These are phyloP conservation scores for Coprinellus aureogranulatus DNA, from an alignment of 768 basidiomycete species.

Conservation along the genomic window DNA sequence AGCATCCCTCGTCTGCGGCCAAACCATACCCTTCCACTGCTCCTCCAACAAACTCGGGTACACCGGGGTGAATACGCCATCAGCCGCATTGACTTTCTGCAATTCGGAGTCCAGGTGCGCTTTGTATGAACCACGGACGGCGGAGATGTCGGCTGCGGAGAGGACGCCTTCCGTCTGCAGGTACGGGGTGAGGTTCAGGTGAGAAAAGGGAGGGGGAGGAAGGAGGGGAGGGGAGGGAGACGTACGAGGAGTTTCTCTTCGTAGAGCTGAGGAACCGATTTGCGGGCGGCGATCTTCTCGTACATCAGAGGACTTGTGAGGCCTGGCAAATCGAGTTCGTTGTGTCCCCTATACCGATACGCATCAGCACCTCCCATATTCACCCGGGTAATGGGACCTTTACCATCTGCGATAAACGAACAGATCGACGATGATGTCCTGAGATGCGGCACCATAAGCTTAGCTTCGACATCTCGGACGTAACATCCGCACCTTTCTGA, in stretches of 20 bases:
- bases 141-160: conserved; percentile 43
- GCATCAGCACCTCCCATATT: neutral
- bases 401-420: conserved; percentile 83
- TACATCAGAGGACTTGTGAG: conserved; percentile 93
- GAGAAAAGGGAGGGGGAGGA: neutral
- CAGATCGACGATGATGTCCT: conserved; percentile 86
- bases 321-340: conserved; percentile 82
- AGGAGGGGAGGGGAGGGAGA: too few species aligned
- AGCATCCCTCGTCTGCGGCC: conserved; percentile 59
- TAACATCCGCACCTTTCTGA: conserved; percentile 57
- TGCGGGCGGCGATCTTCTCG: conserved; percentile 73
- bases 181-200: neutral
- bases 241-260: conserved; percentile 74
- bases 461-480: too few species aligned
- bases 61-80: conserved; percentile 26
- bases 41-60: conserved; percentile 55
- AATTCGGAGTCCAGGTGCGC: conserved; percentile 63
- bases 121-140: conserved; percentile 58
- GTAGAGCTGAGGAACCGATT: conserved; percentile 77
- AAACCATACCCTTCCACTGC: conserved; percentile 68
- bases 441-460: neutral
- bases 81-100: conserved; percentile 43
- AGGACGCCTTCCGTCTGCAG: conserved; percentile 52
- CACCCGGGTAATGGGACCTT: conserved; percentile 9
- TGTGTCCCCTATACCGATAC: conserved; percentile 53